Evolutionary conservation across 1,139 yeast species (phyloP).

Genomic region (Kurtzmaniella quercitrusa): DNA sequence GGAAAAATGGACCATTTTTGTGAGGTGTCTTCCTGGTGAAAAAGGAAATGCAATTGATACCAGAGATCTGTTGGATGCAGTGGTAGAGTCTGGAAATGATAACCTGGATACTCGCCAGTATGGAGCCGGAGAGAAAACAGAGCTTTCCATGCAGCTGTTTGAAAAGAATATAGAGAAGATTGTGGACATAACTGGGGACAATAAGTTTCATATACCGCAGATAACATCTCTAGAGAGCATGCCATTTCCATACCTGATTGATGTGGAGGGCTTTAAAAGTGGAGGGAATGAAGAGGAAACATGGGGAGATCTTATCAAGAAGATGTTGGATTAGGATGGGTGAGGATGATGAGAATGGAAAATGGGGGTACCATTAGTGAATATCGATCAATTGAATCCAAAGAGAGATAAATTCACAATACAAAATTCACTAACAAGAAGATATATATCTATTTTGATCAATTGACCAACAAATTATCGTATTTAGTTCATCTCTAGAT

Average conservation of each 20-base stretch:
- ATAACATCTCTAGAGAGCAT: conserved; percentile 61
- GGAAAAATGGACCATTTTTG: conserved; percentile 42
- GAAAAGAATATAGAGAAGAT: conserved; percentile 44
- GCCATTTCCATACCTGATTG: conserved; percentile 60
- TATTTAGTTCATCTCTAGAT: neutral
- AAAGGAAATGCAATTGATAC: neutral
- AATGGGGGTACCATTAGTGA: no score
- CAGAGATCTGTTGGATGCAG: neutral
- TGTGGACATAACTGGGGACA: conserved; percentile 46
- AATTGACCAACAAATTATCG: neutral
- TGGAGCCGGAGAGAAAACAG: no score
- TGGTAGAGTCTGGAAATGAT: neutral
- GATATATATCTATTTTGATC: no score
- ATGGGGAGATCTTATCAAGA: conserved; percentile 50
- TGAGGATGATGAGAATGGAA: conserved; percentile 2
- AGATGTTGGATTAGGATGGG: conserved; percentile 30
- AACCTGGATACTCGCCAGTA: neutral
- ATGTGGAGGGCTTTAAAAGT: conserved; percentile 19
- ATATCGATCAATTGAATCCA: no score
- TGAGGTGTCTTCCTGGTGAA: conserved; percentile 30
- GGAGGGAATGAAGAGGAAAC: conserved; percentile 25
- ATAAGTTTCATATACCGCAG: conserved; percentile 70
- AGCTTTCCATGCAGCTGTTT: conserved; percentile 17
- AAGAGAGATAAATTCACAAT: neutral
- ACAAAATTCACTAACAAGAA: no score